Percentiles rank a stretch among this genome's conserved stretches.
Conservation (phyloP, 495 filamentous ascomycete genomes). For the Hypoxylon cercidicola region DNA sequence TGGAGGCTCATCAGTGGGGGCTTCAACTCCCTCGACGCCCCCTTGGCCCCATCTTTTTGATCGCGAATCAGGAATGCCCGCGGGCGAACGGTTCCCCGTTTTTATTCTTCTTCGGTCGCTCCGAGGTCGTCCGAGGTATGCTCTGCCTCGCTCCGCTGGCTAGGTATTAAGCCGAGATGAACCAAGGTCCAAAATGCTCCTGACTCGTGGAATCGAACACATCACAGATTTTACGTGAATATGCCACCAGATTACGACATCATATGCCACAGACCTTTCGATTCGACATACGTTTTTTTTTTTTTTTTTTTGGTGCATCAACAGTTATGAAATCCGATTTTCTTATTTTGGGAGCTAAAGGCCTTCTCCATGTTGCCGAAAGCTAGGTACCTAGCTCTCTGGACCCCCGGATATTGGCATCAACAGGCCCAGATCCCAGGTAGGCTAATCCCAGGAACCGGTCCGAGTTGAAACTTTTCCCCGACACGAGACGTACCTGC, state of each 20-base stretch:
- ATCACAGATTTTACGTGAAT: slow-evolving; percentile 8
- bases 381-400: slow-evolving; percentile 20
- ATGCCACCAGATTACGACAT: background rate
- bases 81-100: slow-evolving; percentile 32
- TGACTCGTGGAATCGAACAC: slow-evolving; percentile 18
- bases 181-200: slow-evolving; percentile 13
- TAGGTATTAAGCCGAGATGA: slow-evolving; percentile 38
- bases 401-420: slow-evolving; percentile 35
- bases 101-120: slow-evolving; percentile 34
- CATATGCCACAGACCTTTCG: slow-evolving; percentile 1
- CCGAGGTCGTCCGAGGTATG: slow-evolving; percentile 37
- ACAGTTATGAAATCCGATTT: background rate
- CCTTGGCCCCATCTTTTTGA: slow-evolving; percentile 28
- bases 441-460: slow-evolving; percentile 34
- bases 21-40: slow-evolving; percentile 12
- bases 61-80: slow-evolving; percentile 30
- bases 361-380: slow-evolving; percentile 41
- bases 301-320: background rate
- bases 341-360: no score
- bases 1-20: slow-evolving; percentile 29
- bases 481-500: slow-evolving; percentile 43
- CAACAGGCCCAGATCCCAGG: slow-evolving; percentile 32
- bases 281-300: background rate
- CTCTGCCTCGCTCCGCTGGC: slow-evolving; percentile 27
- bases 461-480: slow-evolving; percentile 43